Base-by-base conservation (phyloP, 768 basidiomycete species). In the Omphalotus guepiniiformis region DNA sequence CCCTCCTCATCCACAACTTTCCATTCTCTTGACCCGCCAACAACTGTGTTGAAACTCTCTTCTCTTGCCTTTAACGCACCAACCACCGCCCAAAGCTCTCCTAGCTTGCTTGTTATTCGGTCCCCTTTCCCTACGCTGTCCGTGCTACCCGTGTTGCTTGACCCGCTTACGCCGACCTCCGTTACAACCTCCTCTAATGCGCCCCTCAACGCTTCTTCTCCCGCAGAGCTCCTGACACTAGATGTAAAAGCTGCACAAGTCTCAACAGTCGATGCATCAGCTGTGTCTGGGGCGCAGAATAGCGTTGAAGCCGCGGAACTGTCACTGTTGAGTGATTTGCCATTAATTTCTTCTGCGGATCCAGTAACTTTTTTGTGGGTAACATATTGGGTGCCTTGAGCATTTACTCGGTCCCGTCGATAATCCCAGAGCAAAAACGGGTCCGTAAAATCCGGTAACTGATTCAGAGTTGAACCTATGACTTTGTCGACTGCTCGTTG, bases 1-100 rank as follows among this genome's bases (percentile, higher is more conserved):
- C 90, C 90, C 1, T 90, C 88, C 57, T 89, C 87, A 60, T 93
- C 91, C 2, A 88, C 85, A n/a, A 92, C 87, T 0, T 81, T 77
- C 88, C 88, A 91, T 55, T 83, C 85, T 6, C 75, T 72, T 2
- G 36, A 49, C 22, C 60, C 62, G 1, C 71, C 73, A 13, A 72
- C 74, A 11, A 58, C 56, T 25, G 63, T 65, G 16, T 58, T 63
- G 52, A 74, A 73, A 50, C 69, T 63, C 38, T 71, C 74, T 34
- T 84, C 81, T 55, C 74, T 67, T 22, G 79, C 74, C 6, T 76
- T 76, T 15, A 92, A 69, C 37, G 85, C 81, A 3, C 88, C 88
- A 7, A 93, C 75, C 12, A 88, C 68, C 12, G 88, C 88, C 91
- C 91, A 93, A 22, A 93, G 67, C 59, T 93, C 91, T 53, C 87